Evolutionary conservation across 306 rosid genomes (phyloP), one percentile per base, ranked within the genome.

Genomic region (Betula pendula): DNA sequence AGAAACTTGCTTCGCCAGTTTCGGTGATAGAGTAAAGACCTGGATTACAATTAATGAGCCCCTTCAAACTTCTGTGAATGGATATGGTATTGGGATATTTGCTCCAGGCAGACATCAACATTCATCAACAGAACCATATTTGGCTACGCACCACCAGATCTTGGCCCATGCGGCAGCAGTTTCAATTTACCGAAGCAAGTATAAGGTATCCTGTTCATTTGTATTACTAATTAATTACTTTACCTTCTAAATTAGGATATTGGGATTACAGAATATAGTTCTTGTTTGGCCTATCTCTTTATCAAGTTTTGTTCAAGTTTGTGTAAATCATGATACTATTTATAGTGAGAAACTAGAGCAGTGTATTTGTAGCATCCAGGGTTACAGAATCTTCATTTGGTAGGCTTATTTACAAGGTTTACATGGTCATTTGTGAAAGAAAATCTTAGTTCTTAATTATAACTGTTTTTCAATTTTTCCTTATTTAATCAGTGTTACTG

Each of bases 41-140:
- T 94, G 98, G 97, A 82, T 92, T 72, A 87, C 98, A 50, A 8
- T 92, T 70, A 94, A 94, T 73, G 98, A 94, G 86, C 98, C 98
- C 71, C 89, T 89, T 79, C 96, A 92, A 85, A 92, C 97, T 77
- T 74, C 98, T 1, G 75, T 92, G n/a, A 87, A 92, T 72, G 98
- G 98, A 69, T 85, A 87, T 69, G 90, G 81, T 82, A 0, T 3
- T 22, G 98, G 84, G 52, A 71, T 68, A 47, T 84, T 84, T 85
- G 97, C 98, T 68, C 98, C 98, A 3, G 98, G 98, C 79, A 94
- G 94, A 81, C 2, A n/a, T 72, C 89, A 94, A 76, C 71, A 82
- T 76, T 2, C 89, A 59, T 73, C 71, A 55, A 74, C 83, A 63
- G 97, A 94, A 82, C 96, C 92, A 68, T 94, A 87, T 84, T 86